A percentile compares a stretch with the other conserved stretches of the same genome.
Conservation (phyloP, 2,329 filamentous ascomycete genomes). For the Pyricularia sp. region DNA sequence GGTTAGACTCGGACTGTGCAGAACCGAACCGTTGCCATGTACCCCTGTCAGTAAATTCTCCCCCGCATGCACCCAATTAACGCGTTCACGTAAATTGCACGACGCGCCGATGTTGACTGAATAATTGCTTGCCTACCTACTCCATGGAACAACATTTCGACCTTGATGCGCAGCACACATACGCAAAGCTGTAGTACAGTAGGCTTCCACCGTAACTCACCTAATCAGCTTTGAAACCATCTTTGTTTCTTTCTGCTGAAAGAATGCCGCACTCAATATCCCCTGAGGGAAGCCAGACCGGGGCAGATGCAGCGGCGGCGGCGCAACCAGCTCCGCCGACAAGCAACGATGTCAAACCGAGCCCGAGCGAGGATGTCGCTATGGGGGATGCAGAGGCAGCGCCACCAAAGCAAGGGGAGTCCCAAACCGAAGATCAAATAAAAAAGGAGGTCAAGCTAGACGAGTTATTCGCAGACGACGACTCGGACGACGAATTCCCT, state of each 20-base stretch:
- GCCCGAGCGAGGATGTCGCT: conserved; percentile 26
- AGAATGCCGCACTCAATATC: conserved; percentile 37
- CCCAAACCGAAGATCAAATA: conserved; percentile 7
- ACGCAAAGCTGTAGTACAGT: not conserved
- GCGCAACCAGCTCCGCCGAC: conserved; percentile 12
- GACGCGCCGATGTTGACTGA: not conserved
- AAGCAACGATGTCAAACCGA: conserved; percentile 19
- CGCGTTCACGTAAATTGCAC: not conserved
- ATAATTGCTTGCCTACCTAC: not conserved
- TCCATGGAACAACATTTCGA: not conserved
- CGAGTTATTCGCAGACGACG: conserved; percentile 48
- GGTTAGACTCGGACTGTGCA: not conserved
- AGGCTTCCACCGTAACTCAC: not conserved
- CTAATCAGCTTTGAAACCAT: not conserved
- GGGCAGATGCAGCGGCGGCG: conserved; percentile 6
- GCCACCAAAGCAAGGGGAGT: conserved; percentile 4
- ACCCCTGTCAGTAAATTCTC: not conserved
- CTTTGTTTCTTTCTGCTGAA: not conserved
- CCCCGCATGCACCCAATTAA: not conserved
- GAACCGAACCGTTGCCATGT: not conserved
- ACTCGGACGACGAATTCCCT: conserved; percentile 51
- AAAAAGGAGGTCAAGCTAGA: conserved; percentile 45
- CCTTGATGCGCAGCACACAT: not conserved
- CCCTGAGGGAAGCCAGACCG: conserved; percentile 9
- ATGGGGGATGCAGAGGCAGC: conserved; percentile 26